These are phyloP conservation scores for Agapanthus africanus DNA, from an alignment of 106 monocot genomes.

Conservation along the genomic window DNA sequence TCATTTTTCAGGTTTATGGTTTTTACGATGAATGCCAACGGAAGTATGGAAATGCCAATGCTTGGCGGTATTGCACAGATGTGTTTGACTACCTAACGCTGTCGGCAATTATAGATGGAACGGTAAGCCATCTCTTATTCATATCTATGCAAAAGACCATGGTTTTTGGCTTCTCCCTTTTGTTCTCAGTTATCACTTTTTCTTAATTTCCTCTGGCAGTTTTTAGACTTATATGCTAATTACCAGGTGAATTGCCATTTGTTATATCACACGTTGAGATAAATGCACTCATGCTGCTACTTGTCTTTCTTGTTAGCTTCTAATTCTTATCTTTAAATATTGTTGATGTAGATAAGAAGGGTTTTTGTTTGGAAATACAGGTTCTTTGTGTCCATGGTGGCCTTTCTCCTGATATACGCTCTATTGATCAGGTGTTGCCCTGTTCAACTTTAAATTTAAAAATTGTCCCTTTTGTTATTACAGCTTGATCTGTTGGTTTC, in stretches of 20 bases:
- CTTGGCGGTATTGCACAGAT: conserved; percentile 98
- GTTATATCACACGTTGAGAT: not conserved
- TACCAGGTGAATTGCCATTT: too few relatives aligned
- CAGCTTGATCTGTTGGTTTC: not conserved
- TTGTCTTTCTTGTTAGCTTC: not conserved
- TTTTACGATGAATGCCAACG: conserved; percentile 99
- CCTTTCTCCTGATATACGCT: conserved; percentile 90
- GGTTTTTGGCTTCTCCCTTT: not conserved
- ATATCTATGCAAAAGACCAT: not conserved
- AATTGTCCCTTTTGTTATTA: not conserved
- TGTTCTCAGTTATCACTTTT: not conserved
- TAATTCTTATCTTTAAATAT: too few relatives aligned
- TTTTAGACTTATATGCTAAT: too few relatives aligned
- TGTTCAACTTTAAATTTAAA: not conserved
- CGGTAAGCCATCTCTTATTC: conserved; percentile 36
- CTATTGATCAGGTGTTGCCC: conserved; percentile 79
- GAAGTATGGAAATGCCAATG: conserved; percentile 98
- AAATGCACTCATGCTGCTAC: not conserved
- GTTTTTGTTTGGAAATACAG: too few relatives aligned
- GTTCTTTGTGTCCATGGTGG: conserved; percentile 98
- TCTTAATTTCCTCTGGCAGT: not conserved
- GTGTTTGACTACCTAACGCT: conserved; percentile 96
- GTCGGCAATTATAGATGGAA: conserved; percentile 98
- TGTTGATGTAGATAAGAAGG: too few relatives aligned
- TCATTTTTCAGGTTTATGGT: conserved; percentile 69